These are phyloP conservation scores for Breynia disticha DNA, from an alignment of 441 rosid species.

Conservation along the genomic window DNA sequence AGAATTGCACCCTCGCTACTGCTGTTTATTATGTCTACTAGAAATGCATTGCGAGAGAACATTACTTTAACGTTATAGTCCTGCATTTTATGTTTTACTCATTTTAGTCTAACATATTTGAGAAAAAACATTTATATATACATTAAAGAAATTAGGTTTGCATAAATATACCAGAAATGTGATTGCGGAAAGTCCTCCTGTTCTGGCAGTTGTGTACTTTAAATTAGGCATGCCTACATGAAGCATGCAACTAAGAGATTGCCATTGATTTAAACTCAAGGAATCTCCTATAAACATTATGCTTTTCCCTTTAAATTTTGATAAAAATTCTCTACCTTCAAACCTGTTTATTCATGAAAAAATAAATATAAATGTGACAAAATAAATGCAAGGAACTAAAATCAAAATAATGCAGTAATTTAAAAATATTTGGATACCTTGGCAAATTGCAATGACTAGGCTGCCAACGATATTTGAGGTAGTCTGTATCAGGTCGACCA, in stretches of 20 bases:
- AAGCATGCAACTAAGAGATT: slow-evolving; percentile 51
- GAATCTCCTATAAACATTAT: slow-evolving; percentile 54
- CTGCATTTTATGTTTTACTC: slow-evolving; percentile 22
- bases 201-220: slow-evolving; percentile 16
- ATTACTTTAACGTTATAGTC: slow-evolving; percentile 30
- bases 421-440: slow-evolving; percentile 30
- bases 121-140: too few species aligned
- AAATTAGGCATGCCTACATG: slow-evolving; percentile 33
- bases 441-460: slow-evolving; percentile 61
- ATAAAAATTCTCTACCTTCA: slow-evolving; percentile 28
- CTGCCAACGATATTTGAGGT: slow-evolving; percentile 73
- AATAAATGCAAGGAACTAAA: background rate
- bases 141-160: background rate
- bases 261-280: slow-evolving; percentile 45
- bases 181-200: slow-evolving; percentile 27
- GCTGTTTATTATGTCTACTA: slow-evolving; percentile 47
- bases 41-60: slow-evolving; percentile 61
- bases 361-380: background rate
- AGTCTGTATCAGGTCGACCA: slow-evolving; percentile 59
- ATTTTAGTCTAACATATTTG: too few species aligned
- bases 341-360: slow-evolving; percentile 22
- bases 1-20: slow-evolving; percentile 30
- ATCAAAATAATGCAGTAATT: slow-evolving; percentile 18
- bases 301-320: slow-evolving; percentile 31
- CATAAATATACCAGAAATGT: slow-evolving; percentile 23